A percentile compares a stretch with the other conserved stretches of the same genome.
Conservation (phyloP, 2,329 filamentous ascomycete species). For the Trichoderma lentiforme region DNA sequence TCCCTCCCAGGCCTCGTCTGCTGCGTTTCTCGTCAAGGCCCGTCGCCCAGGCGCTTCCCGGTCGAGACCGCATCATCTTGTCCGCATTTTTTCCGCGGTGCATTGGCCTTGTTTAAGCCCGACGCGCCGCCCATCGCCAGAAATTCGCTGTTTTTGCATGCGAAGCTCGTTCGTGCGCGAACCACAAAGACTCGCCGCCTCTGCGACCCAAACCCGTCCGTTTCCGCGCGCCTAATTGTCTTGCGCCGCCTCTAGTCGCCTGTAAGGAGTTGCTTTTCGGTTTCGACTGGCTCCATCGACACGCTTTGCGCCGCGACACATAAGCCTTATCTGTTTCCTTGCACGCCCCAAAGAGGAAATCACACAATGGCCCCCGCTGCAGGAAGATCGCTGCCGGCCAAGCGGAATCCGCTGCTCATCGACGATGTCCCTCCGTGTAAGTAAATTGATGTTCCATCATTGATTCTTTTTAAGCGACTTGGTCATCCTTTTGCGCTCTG, state of each 20-base stretch:
- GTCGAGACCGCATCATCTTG: neutral
- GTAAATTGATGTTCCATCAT: neutral
- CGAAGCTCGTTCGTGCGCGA: constrained; percentile 14
- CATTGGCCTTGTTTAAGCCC: constrained; percentile 9
- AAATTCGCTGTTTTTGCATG: constrained; percentile 5
- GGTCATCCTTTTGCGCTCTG: neutral
- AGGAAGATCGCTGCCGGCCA: constrained; percentile 52
- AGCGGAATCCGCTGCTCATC: constrained; percentile 64
- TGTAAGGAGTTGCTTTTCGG: constrained; percentile 24
- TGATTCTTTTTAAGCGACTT: neutral
- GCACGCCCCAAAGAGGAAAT: constrained; percentile 1
- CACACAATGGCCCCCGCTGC: constrained; percentile 34
- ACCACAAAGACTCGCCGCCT: neutral
- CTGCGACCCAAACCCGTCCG: neutral
- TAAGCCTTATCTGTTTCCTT: constrained; percentile 4
- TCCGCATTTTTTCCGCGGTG: neutral
- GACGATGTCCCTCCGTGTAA: constrained; percentile 63
- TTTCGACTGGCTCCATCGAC: constrained; percentile 1
- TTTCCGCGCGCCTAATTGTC: constrained; percentile 23
- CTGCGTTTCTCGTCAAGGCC: neutral
- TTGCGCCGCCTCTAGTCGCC: constrained; percentile 8
- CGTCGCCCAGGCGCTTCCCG: neutral
- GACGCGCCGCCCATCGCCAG: constrained; percentile 15
- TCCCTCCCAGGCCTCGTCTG: neutral
- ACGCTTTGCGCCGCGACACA: constrained; percentile 18